Percentiles rank a stretch among this genome's conserved stretches.
phyloP scores from a whole-genome alignment of 768 basidiomycete genomes.

The Rhodotorula paludigena region DNA sequence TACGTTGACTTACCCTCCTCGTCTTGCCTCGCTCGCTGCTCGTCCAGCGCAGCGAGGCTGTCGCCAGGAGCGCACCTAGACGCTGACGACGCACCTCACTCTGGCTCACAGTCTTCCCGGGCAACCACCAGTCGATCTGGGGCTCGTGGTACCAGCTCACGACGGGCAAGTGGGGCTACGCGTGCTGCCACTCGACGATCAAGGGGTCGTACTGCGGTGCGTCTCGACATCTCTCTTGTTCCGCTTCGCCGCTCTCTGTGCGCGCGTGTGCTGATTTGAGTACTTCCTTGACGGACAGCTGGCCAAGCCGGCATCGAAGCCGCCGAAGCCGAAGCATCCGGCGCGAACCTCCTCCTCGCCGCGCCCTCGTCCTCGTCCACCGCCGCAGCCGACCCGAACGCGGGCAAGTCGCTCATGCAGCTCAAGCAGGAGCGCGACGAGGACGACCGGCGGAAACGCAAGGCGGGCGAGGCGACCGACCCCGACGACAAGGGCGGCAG shows the following conservation, averaged over 20 bases:
- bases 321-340: slow-evolving; percentile 10
- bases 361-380: not conserved
- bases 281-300: not conserved
- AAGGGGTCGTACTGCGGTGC: slow-evolving; percentile 45
- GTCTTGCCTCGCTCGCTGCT: not conserved
- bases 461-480: not conserved
- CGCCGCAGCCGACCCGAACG: slow-evolving; percentile 49
- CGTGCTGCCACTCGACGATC: slow-evolving; percentile 86
- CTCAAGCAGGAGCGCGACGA: slow-evolving; percentile 61
- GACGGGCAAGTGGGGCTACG: slow-evolving; percentile 79
- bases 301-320: slow-evolving; percentile 35
- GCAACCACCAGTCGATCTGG: slow-evolving; percentile 96
- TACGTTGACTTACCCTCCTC: slow-evolving; percentile 48
- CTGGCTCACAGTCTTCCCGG: slow-evolving; percentile 62
- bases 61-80: too few relatives aligned
- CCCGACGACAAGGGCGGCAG: slow-evolving; percentile 51
- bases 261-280: not conserved
- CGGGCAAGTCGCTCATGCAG: slow-evolving; percentile 75
- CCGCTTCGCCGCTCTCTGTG: not conserved
- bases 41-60: not conserved
- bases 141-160: slow-evolving; percentile 83
- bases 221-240: slow-evolving; percentile 4
- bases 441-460: slow-evolving; percentile 50
- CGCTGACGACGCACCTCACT: not conserved
- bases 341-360: not conserved